These are phyloP conservation scores for Magnolia changhungtana DNA, from an alignment of 164 flowering plant species.

Conservation along the genomic window DNA sequence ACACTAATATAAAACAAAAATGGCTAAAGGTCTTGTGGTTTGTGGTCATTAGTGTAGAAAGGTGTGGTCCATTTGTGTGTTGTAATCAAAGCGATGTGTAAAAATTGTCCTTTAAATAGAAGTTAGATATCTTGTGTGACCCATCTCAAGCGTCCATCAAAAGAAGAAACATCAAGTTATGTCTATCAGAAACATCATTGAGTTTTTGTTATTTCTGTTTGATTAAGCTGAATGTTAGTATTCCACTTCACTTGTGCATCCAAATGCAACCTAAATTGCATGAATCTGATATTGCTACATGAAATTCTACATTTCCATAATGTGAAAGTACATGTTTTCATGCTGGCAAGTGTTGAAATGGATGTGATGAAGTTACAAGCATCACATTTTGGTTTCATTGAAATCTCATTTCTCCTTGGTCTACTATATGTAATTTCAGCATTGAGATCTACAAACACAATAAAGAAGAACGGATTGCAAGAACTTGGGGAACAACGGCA, in stretches of 20 bases:
- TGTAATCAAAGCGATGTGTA: too few relatives aligned
- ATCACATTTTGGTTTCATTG: not conserved
- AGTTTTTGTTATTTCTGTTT: not conserved
- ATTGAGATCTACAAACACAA: conserved; percentile 90
- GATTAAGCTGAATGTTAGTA: not conserved
- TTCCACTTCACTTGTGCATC: not conserved
- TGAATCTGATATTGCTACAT: not conserved
- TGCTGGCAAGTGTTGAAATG: not conserved
- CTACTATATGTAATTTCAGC: conserved; percentile 30
- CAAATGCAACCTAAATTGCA: not conserved
- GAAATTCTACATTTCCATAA: not conserved
- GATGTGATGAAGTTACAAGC: not conserved
- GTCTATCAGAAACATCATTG: too few relatives aligned
- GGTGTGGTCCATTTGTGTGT: too few relatives aligned
- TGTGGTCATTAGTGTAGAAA: too few relatives aligned
- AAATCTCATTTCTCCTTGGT: not conserved
- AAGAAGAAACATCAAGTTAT: too few relatives aligned
- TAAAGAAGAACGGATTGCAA: conserved; percentile 82
- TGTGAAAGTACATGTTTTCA: not conserved
- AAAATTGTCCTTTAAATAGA: too few relatives aligned
- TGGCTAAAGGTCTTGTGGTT: too few relatives aligned
- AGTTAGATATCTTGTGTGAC: too few relatives aligned
- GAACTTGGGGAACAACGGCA: conserved; percentile 93
- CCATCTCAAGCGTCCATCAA: too few relatives aligned
- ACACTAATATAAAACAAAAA: too few relatives aligned